Evolutionary conservation across 208 protist genomes (phyloP), one percentile per base, ranked within the genome.

Genomic region (Trypanosoma congolense): DNA sequence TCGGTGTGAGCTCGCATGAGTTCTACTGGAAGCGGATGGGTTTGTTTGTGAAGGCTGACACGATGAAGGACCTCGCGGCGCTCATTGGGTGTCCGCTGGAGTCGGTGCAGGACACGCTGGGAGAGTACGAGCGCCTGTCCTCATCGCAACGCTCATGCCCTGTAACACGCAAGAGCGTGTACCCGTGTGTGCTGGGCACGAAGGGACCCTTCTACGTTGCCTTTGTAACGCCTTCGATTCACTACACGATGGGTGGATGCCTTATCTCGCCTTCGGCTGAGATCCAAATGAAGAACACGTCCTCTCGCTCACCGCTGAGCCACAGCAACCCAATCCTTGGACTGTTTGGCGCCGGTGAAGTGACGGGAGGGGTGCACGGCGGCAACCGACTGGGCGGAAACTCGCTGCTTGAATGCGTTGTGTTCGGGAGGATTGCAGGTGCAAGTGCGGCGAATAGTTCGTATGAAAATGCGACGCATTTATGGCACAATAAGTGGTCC

Each of bases 171-270:
- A 97, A 95, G 63, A 77, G 43, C 30, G 76, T 88, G 22, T 93
- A 89, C 67, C 80, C 72, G 45, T 80, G 73, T 46, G 57, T 71
- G 24, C n/a, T 83, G 12, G 83, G 74, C 25, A 18, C 63, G 6
- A 36, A 73, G 24, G 67, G 77, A 28, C 67, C 64, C 1, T 65
- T 82, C 22, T 75, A 95, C 68, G 81, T 84, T 26, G 78, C 82
- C 31, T 60, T 73, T 29, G 75, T 98, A 38, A 93, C 89, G 21
- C 97, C 97, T 16, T 75, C 83, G 14, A 73, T 98, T 59, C 97
- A 99, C 77, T 99, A 99, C 81, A 96, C 83, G 18, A 97, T 98
- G 95, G 97, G 97, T 42, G 96, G 96, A 36, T 24, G 97, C 18
- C 24, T 51, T 3, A 82, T 97, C 31, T 84, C 90, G 65, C 22